Percentiles rank a stretch among this genome's conserved stretches.
These are phyloP conservation scores for Ophiocordyceps australis DNA, from an alignment of 2,329 filamentous ascomycete species.

Conservation along the genomic window DNA sequence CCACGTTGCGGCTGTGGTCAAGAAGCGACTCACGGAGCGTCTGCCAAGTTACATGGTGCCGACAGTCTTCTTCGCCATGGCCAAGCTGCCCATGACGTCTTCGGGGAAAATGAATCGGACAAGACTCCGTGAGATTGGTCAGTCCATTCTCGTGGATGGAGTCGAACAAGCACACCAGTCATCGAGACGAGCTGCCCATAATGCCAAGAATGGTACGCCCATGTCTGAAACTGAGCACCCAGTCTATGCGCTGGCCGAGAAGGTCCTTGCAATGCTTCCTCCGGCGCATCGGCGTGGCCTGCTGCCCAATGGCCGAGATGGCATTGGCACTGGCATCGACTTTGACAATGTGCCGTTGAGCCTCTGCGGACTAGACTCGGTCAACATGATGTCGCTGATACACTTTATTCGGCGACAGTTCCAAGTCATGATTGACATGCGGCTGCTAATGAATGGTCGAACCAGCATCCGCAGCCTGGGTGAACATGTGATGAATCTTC, in stretches of 20 bases:
- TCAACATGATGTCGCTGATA: constrained; percentile 3
- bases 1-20: neutral
- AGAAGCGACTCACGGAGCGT: constrained; percentile 1
- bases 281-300: neutral
- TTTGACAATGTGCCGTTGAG: constrained; percentile 1
- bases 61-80: constrained; percentile 3
- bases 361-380: constrained; percentile 1
- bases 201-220: no score
- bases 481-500: neutral
- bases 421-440: constrained; percentile 1
- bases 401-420: constrained; percentile 1
- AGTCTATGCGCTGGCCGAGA: constrained; percentile 1
- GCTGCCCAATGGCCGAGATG: neutral
- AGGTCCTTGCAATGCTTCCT: constrained; percentile 1
- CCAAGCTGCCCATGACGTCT: constrained; percentile 3
- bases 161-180: neutral
- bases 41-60: constrained; percentile 6
- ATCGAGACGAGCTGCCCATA: neutral
- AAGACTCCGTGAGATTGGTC: constrained; percentile 3
- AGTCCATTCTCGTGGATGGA: constrained; percentile 4
- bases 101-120: constrained; percentile 4
- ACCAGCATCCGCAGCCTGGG: constrained; percentile 1
- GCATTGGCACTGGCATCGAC: neutral
- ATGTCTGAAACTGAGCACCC: constrained; percentile 2
- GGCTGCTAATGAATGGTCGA: constrained; percentile 1